Evolutionary conservation across 1,284 basidiomycete genomes (phyloP).

Genomic region (Sporisorium iseilematis-ciliati): DNA sequence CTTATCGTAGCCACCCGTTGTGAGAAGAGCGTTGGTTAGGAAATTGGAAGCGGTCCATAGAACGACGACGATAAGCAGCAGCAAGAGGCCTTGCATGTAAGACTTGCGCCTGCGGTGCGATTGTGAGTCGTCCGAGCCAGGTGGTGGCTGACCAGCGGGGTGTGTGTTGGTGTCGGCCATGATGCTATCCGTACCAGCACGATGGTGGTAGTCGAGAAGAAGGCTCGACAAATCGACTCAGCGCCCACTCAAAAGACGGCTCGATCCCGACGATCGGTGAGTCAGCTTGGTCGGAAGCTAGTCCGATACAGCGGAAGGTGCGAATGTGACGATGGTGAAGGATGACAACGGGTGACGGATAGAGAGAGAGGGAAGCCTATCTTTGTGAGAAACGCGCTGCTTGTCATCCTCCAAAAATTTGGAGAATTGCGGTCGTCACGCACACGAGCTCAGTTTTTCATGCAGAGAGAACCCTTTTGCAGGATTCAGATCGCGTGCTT

Average conservation of each 20-base stretch:
- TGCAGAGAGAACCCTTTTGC: constrained; percentile 16
- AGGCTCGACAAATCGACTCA: background rate
- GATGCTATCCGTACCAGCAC: background rate
- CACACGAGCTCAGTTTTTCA: constrained; percentile 2
- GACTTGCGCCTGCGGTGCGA: constrained; percentile 36
- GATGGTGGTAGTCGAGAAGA: background rate
- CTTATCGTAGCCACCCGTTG: constrained; percentile 66
- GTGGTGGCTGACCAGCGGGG: constrained; percentile 3
- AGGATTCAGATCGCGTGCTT: constrained; percentile 25
- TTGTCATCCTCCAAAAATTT: background rate
- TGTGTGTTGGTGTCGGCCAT: constrained; percentile 26
- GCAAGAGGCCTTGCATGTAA: constrained; percentile 78
- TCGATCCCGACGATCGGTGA: background rate
- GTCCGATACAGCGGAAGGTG: background rate
- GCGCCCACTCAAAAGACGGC: background rate
- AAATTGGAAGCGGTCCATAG: constrained; percentile 77
- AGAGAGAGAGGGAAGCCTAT: background rate
- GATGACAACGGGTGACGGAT: background rate
- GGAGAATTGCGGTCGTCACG: background rate
- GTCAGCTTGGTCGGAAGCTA: background rate
- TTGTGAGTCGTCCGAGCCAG: constrained; percentile 7
- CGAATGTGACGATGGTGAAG: constrained; percentile 1
- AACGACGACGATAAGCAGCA: constrained; percentile 83
- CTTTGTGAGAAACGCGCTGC: too few species aligned
- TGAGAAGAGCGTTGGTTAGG: constrained; percentile 65